Evolutionary conservation across 208 protist genomes (phyloP).

Genomic region (Crithidia sp.): DNA sequence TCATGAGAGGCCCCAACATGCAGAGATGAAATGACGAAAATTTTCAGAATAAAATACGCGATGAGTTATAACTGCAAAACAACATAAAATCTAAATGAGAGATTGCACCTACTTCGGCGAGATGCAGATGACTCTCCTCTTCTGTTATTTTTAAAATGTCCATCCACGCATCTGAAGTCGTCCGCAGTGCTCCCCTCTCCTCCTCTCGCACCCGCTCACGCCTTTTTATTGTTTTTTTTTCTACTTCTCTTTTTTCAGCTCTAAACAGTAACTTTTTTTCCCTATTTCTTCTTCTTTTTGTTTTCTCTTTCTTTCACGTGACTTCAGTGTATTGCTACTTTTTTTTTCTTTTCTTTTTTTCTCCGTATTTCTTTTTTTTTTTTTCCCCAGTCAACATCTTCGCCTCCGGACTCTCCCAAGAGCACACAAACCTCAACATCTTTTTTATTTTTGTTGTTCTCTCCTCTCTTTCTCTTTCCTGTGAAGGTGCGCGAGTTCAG

Average conservation of each 20-base stretch:
- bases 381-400: neutral
- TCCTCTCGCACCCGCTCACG: neutral
- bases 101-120: neutral
- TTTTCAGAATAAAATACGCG: too few relatives aligned
- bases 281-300: slow-evolving; percentile 14
- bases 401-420: too few relatives aligned
- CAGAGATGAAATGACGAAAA: too few relatives aligned
- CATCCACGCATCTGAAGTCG: slow-evolving; percentile 16
- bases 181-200: neutral
- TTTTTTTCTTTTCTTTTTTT: neutral
- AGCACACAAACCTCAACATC: neutral
- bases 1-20: too few relatives aligned
- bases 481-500: too few relatives aligned
- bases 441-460: neutral
- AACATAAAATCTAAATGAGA: too few relatives aligned
- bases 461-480: neutral
- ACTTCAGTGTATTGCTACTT: too few relatives aligned
- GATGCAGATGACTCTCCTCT: neutral
- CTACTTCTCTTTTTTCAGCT: neutral
- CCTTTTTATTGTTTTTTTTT: slow-evolving; percentile 6
- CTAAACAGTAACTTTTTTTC: neutral
- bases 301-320: slow-evolving; percentile 2
- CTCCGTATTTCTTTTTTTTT: neutral
- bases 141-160: neutral
- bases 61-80: too few relatives aligned